Evolutionary conservation across 805 yeast genomes (phyloP).

Genomic region (Blastobotrys terrestris): DNA sequence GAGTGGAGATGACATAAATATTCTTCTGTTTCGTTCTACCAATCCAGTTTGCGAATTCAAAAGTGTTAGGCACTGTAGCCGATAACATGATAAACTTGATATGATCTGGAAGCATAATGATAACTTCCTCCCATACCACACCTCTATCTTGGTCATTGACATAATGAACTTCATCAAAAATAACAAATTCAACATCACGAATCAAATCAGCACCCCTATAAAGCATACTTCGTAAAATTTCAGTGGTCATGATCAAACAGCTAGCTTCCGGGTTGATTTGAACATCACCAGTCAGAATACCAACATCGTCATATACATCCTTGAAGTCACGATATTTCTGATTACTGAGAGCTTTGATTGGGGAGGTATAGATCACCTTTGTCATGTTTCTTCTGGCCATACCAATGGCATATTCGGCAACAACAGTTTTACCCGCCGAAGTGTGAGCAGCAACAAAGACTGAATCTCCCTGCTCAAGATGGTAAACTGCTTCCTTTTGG

Average conservation of each 20-base stretch:
- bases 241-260: constrained; percentile 96
- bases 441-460: constrained; percentile 99
- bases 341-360: constrained; percentile 84
- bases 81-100: constrained; percentile 85
- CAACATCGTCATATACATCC: constrained; percentile 78
- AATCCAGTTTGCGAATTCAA: constrained; percentile 97
- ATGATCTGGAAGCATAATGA: constrained; percentile 95
- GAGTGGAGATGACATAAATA: constrained; percentile 92
- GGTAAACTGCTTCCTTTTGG: constrained; percentile 95
- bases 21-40: constrained; percentile 96
- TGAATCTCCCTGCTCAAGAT: constrained; percentile 94
- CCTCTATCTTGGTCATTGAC: constrained; percentile 97
- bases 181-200: constrained; percentile 94
- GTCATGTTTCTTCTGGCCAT: constrained; percentile 96
- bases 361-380: constrained; percentile 92
- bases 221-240: constrained; percentile 88
- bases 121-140: constrained; percentile 99
- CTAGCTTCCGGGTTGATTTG: constrained; percentile 96
- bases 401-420: constrained; percentile 97
- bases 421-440: constrained; percentile 97
- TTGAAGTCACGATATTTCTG: constrained; percentile 87
- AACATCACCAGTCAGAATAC: constrained; percentile 95
- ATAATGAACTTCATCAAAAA: constrained; percentile 96
- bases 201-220: constrained; percentile 95
- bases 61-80: constrained; percentile 98